These are phyloP conservation scores for Ganoderma sp. DNA, from an alignment of 1,284 basidiomycete genomes.

Conservation along the genomic window DNA sequence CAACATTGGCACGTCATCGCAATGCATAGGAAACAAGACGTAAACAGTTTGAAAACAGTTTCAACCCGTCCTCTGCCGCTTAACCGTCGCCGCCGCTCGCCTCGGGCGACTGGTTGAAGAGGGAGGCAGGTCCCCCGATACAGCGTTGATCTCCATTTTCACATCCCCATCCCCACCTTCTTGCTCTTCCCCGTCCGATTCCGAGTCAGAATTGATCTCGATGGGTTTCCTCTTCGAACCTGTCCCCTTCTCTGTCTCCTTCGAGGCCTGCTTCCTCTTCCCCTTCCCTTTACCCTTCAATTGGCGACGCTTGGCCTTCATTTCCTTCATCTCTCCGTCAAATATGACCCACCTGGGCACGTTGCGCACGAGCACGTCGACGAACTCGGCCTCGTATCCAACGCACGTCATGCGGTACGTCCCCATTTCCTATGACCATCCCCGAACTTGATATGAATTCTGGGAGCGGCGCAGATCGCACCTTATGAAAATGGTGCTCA, in stretches of 20 bases:
- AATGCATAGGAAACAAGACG: too few species aligned
- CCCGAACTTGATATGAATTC: neutral
- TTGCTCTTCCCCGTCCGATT: neutral
- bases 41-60: neutral
- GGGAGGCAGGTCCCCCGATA: neutral
- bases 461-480: neutral
- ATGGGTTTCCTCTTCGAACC: neutral
- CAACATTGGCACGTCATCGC: too few species aligned
- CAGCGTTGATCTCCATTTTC: neutral
- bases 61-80: neutral
- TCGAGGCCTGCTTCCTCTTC: neutral
- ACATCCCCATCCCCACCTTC: neutral
- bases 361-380: slow-evolving; percentile 1
- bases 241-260: neutral
- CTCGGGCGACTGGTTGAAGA: neutral
- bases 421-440: neutral
- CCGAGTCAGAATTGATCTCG: neutral
- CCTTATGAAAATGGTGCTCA: neutral
- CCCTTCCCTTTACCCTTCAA: neutral
- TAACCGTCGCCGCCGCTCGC: neutral
- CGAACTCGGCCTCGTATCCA: slow-evolving; percentile 16
- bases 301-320: neutral
- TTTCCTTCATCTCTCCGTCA: neutral
- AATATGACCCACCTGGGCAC: neutral
- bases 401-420: slow-evolving; percentile 15